phyloP scores from a whole-genome alignment of 116 monocot species.

The Phalaenopsis hybrid region DNA sequence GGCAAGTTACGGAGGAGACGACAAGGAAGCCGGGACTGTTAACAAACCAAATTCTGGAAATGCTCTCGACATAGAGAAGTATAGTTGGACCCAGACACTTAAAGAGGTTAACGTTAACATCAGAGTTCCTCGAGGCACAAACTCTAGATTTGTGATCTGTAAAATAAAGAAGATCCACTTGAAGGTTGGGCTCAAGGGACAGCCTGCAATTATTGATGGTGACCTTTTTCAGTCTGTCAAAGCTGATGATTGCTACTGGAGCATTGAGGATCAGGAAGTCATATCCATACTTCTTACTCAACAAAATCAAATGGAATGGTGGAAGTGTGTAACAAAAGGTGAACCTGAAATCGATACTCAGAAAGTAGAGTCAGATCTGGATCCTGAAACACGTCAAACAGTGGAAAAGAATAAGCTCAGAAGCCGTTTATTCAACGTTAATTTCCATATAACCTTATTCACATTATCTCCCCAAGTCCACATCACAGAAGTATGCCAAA shows the following conservation, averaged over 20 bases:
- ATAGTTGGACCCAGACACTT: constrained; percentile 86
- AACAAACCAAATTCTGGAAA: constrained; percentile 72
- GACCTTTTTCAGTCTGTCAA: constrained; percentile 63
- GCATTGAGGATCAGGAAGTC: constrained; percentile 68
- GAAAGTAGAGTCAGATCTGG: constrained; percentile 94
- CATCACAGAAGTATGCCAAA: no score
- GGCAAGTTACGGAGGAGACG: no score
- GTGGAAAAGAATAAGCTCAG: constrained; percentile 49
- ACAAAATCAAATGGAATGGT: constrained; percentile 99
- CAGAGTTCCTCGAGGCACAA: constrained; percentile 73
- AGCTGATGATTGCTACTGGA: constrained; percentile 95
- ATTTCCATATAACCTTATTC: no score
- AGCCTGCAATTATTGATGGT: constrained; percentile 59
- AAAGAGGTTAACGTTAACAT: constrained; percentile 70
- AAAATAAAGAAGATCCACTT: constrained; percentile 73
- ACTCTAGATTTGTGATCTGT: constrained; percentile 66
- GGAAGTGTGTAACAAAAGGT: constrained; percentile 77
- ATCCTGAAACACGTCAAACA: constrained; percentile 90
- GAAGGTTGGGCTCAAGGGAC: constrained; percentile 71
- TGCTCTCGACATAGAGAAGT: constrained; percentile 81
- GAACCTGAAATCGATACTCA: constrained; percentile 87
- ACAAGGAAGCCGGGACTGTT: not conserved
- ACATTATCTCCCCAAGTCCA: no score
- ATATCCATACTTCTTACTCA: constrained; percentile 84
- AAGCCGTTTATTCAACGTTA: no score